Evolutionary conservation across 768 basidiomycete genomes (phyloP).

Genomic region (Trametes meyenii): DNA sequence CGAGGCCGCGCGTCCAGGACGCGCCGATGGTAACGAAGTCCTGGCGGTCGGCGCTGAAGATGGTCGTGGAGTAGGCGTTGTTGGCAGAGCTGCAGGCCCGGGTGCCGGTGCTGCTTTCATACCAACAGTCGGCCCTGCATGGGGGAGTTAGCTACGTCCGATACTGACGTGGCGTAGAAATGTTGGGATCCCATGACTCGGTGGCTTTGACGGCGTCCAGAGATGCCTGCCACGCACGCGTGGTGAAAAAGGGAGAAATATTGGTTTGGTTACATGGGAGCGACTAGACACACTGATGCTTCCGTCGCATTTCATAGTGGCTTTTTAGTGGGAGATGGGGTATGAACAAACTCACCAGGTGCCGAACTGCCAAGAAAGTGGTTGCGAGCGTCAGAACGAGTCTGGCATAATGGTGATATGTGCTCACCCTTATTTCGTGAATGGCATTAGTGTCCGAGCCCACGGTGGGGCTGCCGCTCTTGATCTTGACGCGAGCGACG

Average conservation of each 20-base stretch:
- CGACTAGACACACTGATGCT: too few relatives aligned
- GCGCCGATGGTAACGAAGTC: slow-evolving; percentile 46
- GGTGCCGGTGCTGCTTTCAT: slow-evolving; percentile 44
- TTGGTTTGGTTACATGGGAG: slow-evolving; percentile 3
- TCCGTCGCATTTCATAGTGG: too few relatives aligned
- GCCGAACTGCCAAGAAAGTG: slow-evolving; percentile 53
- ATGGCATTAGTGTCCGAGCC: slow-evolving; percentile 33
- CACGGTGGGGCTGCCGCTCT: slow-evolving; percentile 32
- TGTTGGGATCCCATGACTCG: too few relatives aligned
- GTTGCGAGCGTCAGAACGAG: background rate
- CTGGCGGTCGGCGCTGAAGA: slow-evolving; percentile 41
- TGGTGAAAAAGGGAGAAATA: too few relatives aligned
- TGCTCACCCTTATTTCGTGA: slow-evolving; percentile 59
- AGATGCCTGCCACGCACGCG: too few relatives aligned
- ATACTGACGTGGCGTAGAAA: too few relatives aligned
- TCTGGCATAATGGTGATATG: background rate
- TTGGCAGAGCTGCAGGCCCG: slow-evolving; percentile 53
- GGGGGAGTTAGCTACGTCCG: background rate
- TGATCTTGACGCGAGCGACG: slow-evolving; percentile 61
- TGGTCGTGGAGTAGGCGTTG: slow-evolving; percentile 55
- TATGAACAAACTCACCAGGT: slow-evolving; percentile 54
- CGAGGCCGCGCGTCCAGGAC: slow-evolving; percentile 75
- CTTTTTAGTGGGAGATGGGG: too few relatives aligned
- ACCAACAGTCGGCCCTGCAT: slow-evolving; percentile 65
- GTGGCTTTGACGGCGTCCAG: too few relatives aligned